Evolutionary conservation across 2,329 filamentous ascomycete species (phyloP), one percentile per base, ranked within the genome.

Genomic region (Paraphaeosphaeria minitans): DNA sequence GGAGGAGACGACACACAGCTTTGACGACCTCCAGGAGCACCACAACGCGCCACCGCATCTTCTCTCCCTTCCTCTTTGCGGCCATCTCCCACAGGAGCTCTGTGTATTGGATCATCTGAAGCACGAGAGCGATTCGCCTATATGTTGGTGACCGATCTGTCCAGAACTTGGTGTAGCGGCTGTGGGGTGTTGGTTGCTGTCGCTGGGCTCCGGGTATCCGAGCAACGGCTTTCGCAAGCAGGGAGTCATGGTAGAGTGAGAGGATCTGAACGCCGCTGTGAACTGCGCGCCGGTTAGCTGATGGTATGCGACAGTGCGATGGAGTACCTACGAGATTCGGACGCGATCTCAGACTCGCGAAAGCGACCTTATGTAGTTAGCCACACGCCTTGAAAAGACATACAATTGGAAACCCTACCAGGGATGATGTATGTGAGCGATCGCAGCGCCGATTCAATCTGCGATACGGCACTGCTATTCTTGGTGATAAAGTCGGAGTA

Each of bases 51-150:
- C 95, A 99, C 31, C 93, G 87, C 27, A 89, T 79, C 70, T 85
- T 87, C 76, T 96, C 93, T 19, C 92, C 91, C 62, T 88, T 88
- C 50, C 94, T 85, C 78, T 96, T 96, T 29, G 93, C 93, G 29
- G 90, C 87, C 95, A 99, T 99, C 76, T 99, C 95, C 85, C 94
- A 95, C n/a, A 99, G 80, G 31, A 99, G 82, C 79, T 99, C 92
- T 0, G 93, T 97, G 74, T 98, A 98, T 66, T 95, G 91, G 27
- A 97, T 90, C 79, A 96, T 90, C 74, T 96, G 92, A 50, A 99
- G 81, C 4, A 93, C 81, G 64, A 93, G 84, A 42, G 94, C 93
- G 55, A 96, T 87, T 59, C 91, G 86, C 59, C 89, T 87, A 77
- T 99, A 99, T 10, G 92, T 82, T 4, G 84, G 81, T 69, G 85